These are phyloP conservation scores for Cucumis sativus DNA, from an alignment of 306 rosid genomes.

Conservation along the genomic window DNA sequence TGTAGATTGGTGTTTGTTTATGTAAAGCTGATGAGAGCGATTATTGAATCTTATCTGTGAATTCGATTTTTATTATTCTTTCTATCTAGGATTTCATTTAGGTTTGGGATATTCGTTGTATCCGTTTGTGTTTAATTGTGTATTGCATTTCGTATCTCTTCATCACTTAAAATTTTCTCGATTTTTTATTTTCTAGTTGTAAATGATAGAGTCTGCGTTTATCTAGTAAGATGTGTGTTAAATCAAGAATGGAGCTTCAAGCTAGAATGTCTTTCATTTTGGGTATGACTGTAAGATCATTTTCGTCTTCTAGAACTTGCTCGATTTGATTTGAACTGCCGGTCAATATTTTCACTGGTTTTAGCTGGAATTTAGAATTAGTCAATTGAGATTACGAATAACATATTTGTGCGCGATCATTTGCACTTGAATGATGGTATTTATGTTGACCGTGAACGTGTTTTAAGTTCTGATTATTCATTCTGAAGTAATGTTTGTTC, in stretches of 20 bases:
- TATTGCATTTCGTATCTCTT: background rate
- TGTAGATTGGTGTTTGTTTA: background rate
- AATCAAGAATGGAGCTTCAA: background rate
- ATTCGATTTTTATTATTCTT: background rate
- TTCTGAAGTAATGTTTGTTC: background rate
- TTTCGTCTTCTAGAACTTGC: background rate
- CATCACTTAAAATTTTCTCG: background rate
- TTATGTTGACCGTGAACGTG: background rate
- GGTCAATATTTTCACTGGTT: no score
- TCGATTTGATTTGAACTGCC: background rate
- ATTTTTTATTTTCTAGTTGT: background rate
- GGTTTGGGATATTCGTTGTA: background rate
- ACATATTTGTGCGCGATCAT: background rate
- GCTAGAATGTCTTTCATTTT: background rate
- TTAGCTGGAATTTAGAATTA: background rate
- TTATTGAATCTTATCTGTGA: background rate
- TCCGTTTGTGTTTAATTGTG: background rate
- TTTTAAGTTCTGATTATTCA: background rate
- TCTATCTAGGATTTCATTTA: background rate
- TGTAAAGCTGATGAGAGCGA: background rate
- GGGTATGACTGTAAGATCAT: background rate
- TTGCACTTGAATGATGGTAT: background rate
- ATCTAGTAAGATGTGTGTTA: background rate
- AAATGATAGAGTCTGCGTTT: background rate
- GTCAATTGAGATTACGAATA: background rate